phyloP scores from a whole-genome alignment of 164 flowering plant species.

The Tinospora cordifolia region DNA sequence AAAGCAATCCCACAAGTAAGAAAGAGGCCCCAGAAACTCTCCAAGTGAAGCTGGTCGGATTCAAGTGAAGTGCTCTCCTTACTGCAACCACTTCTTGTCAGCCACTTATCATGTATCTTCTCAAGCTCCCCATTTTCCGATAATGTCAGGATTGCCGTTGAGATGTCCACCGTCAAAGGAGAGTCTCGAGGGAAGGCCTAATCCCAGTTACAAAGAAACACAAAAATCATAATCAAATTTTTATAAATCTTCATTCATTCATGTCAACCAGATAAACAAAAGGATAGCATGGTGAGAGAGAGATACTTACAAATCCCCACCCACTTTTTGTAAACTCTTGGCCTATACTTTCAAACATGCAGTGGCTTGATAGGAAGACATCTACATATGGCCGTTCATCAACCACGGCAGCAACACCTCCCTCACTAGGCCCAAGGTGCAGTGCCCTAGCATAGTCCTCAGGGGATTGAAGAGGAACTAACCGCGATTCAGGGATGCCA shows the following conservation, averaged over 20 bases:
- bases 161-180: conserved; percentile 66
- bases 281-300: too few relatives aligned
- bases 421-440: conserved; percentile 16
- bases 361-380: conserved; percentile 39
- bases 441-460: conserved; percentile 40
- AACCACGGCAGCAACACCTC: conserved; percentile 47
- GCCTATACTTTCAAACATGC: conserved; percentile 39
- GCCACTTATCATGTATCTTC: conserved; percentile 68
- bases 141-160: conserved; percentile 65
- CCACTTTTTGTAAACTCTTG: conserved; percentile 20
- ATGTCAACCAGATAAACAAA: too few relatives aligned
- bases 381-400: conserved; percentile 54
- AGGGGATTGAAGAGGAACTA: conserved; percentile 38
- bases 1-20: conserved; percentile 53
- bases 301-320: too few relatives aligned
- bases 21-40: conserved; percentile 76
- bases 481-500: conserved; percentile 31
- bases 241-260: background rate
- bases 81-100: conserved; percentile 32
- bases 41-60: conserved; percentile 44
- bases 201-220: conserved; percentile 13
- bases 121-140: conserved; percentile 79
- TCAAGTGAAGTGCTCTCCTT: conserved; percentile 22
- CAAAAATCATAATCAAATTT: background rate
- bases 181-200: conserved; percentile 87